Evolutionary conservation across 176 grass and related monocot genomes (phyloP), one percentile per base, ranked within the genome.

Genomic region (Cenchrus fungigraminus): DNA sequence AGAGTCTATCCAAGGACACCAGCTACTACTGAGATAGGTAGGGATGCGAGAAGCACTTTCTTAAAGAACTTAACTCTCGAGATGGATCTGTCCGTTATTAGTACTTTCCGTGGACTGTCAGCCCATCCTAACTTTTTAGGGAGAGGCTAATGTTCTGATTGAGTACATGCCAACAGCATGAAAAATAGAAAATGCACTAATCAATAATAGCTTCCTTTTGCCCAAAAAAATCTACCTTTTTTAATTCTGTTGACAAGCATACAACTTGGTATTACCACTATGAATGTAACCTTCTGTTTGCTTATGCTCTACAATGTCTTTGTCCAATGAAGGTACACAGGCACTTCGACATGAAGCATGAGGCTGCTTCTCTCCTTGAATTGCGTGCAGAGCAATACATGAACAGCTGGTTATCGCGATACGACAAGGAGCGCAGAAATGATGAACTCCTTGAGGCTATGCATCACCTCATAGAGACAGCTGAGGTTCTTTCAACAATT

Each of bases 321-420:
- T 86, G 54, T 63, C 61, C 4, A 12, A 32, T 86, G 59, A 89
- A 98, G 95, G 93, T 98, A 59, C 95, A 95, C 52, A 98, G 75
- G 55, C 93, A 98, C 56, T 98, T 98, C 28, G 93, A 95, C 71
- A 98, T 95, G 96, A 98, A 98, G 72, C 96, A 98, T 61, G 96
- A 98, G 57, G 94, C 89, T 71, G 93, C 96, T 53, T 89, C 87
- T 50, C 93, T 98, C 52, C 90, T 98, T 31, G 96, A 95, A 61
- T 95, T 88, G 34, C 93, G 87, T 52, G 88, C 93, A 12, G 85
- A 80, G 73, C 93, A 92, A 85, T 89, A 87, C 91, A 98, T 98
- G 90, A 82, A 89, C 52, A 87, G 91, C 43, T 95, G 93, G 93
- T 79, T 87, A 67, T 85, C 79, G 74, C 83, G 88, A 56, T 82